A percentile compares a stretch with the other conserved stretches of the same genome.
Conservation (phyloP, 495 filamentous ascomycete species). For the Penicillium angulare region DNA sequence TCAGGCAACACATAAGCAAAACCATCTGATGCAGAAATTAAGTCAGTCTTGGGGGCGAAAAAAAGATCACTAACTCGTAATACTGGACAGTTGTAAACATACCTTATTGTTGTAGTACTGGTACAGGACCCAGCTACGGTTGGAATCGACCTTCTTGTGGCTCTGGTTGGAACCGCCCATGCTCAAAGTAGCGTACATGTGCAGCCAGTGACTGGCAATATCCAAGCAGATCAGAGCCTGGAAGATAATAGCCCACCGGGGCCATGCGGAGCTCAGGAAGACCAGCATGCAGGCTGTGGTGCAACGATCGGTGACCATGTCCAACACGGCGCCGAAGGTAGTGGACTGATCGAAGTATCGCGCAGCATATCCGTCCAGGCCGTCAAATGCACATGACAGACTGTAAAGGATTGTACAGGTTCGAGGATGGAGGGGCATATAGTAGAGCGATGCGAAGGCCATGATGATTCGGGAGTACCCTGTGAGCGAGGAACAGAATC, state of each 20-base stretch:
- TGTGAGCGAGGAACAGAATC: constrained; percentile 32
- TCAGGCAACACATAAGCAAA: constrained; percentile 82
- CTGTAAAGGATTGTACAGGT: constrained; percentile 91
- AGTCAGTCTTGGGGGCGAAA: neutral
- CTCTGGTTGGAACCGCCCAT: constrained; percentile 76
- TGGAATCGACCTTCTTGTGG: constrained; percentile 88
- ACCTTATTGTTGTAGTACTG: constrained; percentile 97
- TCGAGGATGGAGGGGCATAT: constrained; percentile 95
- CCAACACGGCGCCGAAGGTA: constrained; percentile 89
- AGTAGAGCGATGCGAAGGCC: constrained; percentile 90
- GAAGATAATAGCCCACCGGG: constrained; percentile 88
- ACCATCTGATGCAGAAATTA: constrained; percentile 59
- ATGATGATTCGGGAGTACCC: constrained; percentile 89
- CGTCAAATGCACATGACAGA: constrained; percentile 90
- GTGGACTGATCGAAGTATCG: constrained; percentile 87
- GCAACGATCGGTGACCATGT: constrained; percentile 97
- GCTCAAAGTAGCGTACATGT: constrained; percentile 87
- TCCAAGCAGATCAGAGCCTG: constrained; percentile 89
- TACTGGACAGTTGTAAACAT: no score
- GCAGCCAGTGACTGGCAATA: constrained; percentile 94
- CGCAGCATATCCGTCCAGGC: constrained; percentile 87
- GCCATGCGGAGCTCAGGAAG: constrained; percentile 89
- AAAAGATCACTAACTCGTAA: no score
- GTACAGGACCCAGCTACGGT: constrained; percentile 71
- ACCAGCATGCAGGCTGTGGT: constrained; percentile 92